Evolutionary conservation across 2,329 filamentous ascomycete genomes (phyloP).

Genomic region (Cladosporium sp.): DNA sequence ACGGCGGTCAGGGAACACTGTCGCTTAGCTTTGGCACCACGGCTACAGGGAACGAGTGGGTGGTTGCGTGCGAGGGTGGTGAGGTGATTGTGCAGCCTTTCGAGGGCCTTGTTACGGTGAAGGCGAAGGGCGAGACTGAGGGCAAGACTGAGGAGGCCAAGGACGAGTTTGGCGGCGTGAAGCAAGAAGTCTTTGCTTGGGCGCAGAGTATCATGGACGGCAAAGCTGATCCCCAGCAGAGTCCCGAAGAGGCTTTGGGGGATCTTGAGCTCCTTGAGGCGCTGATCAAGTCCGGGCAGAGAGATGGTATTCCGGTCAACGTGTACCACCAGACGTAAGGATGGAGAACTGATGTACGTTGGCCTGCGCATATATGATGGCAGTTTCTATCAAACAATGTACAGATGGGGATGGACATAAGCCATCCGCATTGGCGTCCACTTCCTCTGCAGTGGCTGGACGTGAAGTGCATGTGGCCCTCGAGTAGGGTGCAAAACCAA

Average conservation of each 20-base stretch:
- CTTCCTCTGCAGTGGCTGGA: neutral
- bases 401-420: neutral
- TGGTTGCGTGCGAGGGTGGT: constrained; percentile 60
- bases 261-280: constrained; percentile 60
- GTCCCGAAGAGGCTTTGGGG: constrained; percentile 58
- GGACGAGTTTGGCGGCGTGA: constrained; percentile 54
- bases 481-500: neutral
- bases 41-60: constrained; percentile 55
- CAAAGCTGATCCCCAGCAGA: constrained; percentile 52
- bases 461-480: neutral
- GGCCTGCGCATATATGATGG: neutral
- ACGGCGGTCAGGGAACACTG: constrained; percentile 59
- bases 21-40: constrained; percentile 59
- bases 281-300: constrained; percentile 44
- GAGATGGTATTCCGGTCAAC: constrained; percentile 37
- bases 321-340: constrained; percentile 27
- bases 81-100: constrained; percentile 47
- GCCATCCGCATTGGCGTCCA: neutral
- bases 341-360: neutral
- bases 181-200: constrained; percentile 63
- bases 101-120: constrained; percentile 37
- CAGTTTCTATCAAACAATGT: neutral
- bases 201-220: constrained; percentile 54
- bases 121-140: constrained; percentile 29
- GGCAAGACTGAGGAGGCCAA: constrained; percentile 45